Conservation (phyloP, 148 eudicot species). For the Dianthus caryophyllus region DNA sequence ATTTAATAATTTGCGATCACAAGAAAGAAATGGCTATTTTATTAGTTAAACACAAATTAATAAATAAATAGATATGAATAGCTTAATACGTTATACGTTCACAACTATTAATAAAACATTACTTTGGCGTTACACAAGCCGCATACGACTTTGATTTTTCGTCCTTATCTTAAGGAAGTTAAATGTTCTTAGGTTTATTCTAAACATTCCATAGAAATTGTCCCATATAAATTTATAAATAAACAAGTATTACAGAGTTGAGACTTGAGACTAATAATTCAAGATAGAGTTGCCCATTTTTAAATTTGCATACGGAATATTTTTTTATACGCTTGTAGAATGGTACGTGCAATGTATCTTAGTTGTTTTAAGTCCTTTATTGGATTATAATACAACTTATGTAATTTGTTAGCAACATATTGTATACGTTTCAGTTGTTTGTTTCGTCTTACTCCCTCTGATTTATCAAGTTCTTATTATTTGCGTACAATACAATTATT, state of each 20-base stretch:
- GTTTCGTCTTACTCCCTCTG: too few relatives aligned
- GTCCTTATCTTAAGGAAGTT: conserved; percentile 4
- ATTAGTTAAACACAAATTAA: too few relatives aligned
- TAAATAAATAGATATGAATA: not conserved
- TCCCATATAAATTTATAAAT: not conserved
- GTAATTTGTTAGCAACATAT: too few relatives aligned
- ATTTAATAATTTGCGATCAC: too few relatives aligned
- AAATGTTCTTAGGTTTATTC: not conserved
- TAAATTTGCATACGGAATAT: not conserved
- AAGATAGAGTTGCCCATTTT: not conserved
- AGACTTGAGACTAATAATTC: not conserved
- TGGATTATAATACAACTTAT: too few relatives aligned
- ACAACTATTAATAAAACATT: not conserved
- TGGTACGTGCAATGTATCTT: too few relatives aligned
- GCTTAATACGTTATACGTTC: not conserved
- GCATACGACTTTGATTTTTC: not conserved
- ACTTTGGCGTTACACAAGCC: conserved; percentile 3
- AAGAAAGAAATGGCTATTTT: too few relatives aligned
- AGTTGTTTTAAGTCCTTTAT: too few relatives aligned
- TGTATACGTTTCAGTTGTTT: too few relatives aligned
- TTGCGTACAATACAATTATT: too few relatives aligned
- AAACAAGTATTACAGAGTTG: not conserved
- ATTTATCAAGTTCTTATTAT: too few relatives aligned
- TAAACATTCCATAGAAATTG: not conserved
- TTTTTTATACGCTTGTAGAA: not conserved